Evolutionary conservation across 108 stramenopile genomes (phyloP), one percentile per base, ranked within the genome.

Genomic region (Fistulifera solaris): DNA sequence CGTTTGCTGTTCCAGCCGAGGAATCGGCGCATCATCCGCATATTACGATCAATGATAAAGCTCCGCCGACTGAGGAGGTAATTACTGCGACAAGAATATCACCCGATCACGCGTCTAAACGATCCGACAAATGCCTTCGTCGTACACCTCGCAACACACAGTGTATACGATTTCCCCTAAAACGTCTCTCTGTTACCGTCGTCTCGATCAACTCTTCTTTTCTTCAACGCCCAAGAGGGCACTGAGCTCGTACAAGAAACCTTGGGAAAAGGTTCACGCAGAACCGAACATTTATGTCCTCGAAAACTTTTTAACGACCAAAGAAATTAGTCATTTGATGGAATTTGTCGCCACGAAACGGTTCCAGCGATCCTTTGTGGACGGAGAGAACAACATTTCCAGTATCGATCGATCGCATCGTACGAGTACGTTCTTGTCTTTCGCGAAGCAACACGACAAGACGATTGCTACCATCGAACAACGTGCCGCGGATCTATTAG

Each of bases 391-490:
- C 48, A 53, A 35, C 19, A 38, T 44, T 10, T 50, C 39, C 14
- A 46, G 48, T 18, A 7, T 75, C 27, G 74, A 75, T 56, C 28
- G 65, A 18, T 48, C 48, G 8, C 79, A 85, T 40, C 71, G 84
- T 8, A 81, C 79, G 1, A 73, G 71, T 1, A 70, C 71, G 2
- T 85, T 85, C 58, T 56, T 75, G 22, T 60, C 48, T 11, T 74
- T 85, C 44, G 52, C 27, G 11, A 80, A 85, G 43, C 64, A 61
- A 24, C 70, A 63, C 19, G 62, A 81, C 61, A 18, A 53, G 18
- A 78, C 60, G 14, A 67, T 85, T 49, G 52, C 73, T 1, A 52
- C 75, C 18, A 68, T 85, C 26, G 84, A 85, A 62, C 62, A 46
- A 18, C 56, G 69, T 1, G 69, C 72, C 16, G 79, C 84, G 4